A percentile compares a stretch with the other conserved stretches of the same genome.
These are phyloP conservation scores for Aurifilum marmelostoma DNA, from an alignment of 2,329 filamentous ascomycete genomes.

Conservation along the genomic window DNA sequence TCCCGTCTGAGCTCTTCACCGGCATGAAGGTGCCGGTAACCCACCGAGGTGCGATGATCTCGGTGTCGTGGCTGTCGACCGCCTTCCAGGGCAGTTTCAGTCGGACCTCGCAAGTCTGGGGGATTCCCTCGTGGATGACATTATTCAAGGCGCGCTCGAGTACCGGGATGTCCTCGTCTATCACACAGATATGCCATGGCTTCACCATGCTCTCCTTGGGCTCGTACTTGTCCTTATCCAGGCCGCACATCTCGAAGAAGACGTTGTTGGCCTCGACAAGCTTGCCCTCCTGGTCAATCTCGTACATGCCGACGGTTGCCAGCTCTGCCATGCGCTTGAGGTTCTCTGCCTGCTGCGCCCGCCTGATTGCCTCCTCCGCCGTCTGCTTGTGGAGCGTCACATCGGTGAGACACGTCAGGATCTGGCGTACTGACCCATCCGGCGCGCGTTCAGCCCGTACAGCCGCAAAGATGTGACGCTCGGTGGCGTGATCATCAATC, in stretches of 20 bases:
- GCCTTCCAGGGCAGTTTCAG: constrained; percentile 51
- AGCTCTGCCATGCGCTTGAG: constrained; percentile 58
- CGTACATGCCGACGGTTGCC: constrained; percentile 59
- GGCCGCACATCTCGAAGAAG: constrained; percentile 56
- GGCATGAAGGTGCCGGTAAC: constrained; percentile 56
- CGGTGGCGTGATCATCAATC: constrained; percentile 38
- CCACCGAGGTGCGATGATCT: constrained; percentile 50
- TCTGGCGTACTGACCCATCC: constrained; percentile 48
- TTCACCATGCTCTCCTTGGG: constrained; percentile 38
- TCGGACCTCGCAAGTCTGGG: constrained; percentile 52
- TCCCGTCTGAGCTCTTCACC: constrained; percentile 49
- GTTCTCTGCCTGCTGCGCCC: constrained; percentile 56
- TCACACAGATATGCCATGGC: constrained; percentile 50
- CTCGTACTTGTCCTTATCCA: constrained; percentile 48
- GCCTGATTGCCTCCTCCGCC: constrained; percentile 51
- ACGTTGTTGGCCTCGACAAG: constrained; percentile 56
- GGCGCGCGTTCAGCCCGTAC: constrained; percentile 50
- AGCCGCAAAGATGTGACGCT: constrained; percentile 51
- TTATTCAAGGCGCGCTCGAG: constrained; percentile 45
- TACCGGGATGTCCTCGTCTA: constrained; percentile 47
- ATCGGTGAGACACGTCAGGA: constrained; percentile 55
- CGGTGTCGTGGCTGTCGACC: constrained; percentile 49
- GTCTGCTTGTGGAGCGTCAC: constrained; percentile 54
- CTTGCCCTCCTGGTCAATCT: constrained; percentile 54
- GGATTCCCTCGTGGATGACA: constrained; percentile 45